A percentile compares a stretch with the other conserved stretches of the same genome.
phyloP scores from a whole-genome alignment of 371 early-diverging fungal genomes.

The Apophysomyces sp. region DNA sequence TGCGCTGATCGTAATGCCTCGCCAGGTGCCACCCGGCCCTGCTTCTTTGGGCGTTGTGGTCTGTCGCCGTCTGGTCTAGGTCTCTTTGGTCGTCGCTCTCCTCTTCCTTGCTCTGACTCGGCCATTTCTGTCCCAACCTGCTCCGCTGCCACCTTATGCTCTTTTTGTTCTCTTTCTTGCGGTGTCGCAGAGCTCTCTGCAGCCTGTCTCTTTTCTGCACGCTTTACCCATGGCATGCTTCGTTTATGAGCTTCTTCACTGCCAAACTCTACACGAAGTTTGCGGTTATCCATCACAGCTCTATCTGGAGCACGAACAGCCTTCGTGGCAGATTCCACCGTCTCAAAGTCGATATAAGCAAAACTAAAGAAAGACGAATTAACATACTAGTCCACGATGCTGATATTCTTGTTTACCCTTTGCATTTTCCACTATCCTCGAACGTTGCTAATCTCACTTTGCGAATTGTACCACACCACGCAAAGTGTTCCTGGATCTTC shows the following conservation, averaged over 20 bases:
- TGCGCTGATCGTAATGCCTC: conserved; percentile 50
- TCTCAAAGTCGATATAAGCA: conserved; percentile 67
- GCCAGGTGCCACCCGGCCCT: conserved; percentile 46
- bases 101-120: conserved; percentile 36
- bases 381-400: not conserved
- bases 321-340: conserved; percentile 60
- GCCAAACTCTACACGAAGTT: conserved; percentile 49
- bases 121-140: conserved; percentile 29
- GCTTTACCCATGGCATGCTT: conserved; percentile 53
- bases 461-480: conserved; percentile 61
- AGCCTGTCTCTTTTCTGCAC: conserved; percentile 38
- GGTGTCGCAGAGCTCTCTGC: not conserved
- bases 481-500: conserved; percentile 60
- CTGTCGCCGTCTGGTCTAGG: conserved; percentile 16
- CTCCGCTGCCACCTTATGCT: conserved; percentile 17
- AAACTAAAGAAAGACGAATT: conserved; percentile 32
- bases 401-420: conserved; percentile 50
- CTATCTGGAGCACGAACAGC: conserved; percentile 60
- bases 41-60: conserved; percentile 22
- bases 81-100: conserved; percentile 16
- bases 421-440: conserved; percentile 74
- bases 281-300: conserved; percentile 41
- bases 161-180: conserved; percentile 11
- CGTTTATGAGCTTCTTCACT: conserved; percentile 59
- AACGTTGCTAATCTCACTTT: conserved; percentile 73